phyloP scores from a whole-genome alignment of 345 rosid genomes.

The Geranium brycei region DNA sequence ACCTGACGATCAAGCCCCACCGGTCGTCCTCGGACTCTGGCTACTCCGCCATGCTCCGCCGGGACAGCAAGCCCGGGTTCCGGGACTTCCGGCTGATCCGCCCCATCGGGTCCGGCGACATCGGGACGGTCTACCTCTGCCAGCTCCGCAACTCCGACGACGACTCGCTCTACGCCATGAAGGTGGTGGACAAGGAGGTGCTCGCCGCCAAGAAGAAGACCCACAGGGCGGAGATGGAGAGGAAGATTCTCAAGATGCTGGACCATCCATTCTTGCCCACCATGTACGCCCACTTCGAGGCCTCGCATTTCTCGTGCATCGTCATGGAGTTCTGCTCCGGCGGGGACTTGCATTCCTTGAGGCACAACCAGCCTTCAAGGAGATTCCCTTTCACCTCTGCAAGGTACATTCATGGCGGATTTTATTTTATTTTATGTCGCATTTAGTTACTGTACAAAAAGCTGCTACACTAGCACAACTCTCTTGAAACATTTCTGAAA shows the following conservation, averaged over 20 bases:
- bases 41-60: slow-evolving; percentile 55
- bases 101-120: slow-evolving; percentile 75
- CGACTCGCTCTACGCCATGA: slow-evolving; percentile 49
- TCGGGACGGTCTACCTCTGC: slow-evolving; percentile 83
- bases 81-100: slow-evolving; percentile 67
- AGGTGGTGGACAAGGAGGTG: slow-evolving; percentile 73
- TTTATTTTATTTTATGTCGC: background rate
- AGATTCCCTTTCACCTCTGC: slow-evolving; percentile 63
- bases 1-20: slow-evolving; percentile 15
- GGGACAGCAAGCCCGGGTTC: slow-evolving; percentile 33
- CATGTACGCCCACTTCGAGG: slow-evolving; percentile 79
- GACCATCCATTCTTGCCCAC: slow-evolving; percentile 92
- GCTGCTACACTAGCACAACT: too few species aligned
- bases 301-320: slow-evolving; percentile 71
- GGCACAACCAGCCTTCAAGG: slow-evolving; percentile 48
- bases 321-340: slow-evolving; percentile 95
- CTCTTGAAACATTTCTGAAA: too few species aligned
- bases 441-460: too few species aligned
- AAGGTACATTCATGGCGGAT: slow-evolving; percentile 26
- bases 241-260: slow-evolving; percentile 60
- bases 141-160: slow-evolving; percentile 30
- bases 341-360: slow-evolving; percentile 75
- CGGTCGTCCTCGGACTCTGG: slow-evolving; percentile 62
- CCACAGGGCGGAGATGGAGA: slow-evolving; percentile 78
- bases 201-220: slow-evolving; percentile 60